Base-by-base conservation (phyloP, 1,139 yeast genomes). In the Neolecta irregularis region DNA sequence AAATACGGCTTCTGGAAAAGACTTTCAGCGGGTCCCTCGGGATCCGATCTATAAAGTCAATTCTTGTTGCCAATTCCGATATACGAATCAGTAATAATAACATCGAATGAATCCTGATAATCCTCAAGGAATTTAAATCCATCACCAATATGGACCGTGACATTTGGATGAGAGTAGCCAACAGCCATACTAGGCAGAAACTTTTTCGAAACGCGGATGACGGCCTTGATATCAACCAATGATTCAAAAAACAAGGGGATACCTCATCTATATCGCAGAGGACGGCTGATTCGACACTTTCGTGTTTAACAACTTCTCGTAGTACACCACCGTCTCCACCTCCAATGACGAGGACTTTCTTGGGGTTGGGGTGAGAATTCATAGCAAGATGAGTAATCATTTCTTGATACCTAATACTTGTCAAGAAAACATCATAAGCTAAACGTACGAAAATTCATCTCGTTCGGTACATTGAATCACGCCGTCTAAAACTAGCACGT, bases 21-120 rank as follows among this genome's bases (percentile, higher is more conserved):
- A 32, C 81, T 80, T 50, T 75, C 93, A 2, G 98, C 98, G 6
- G 98, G 98, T 1, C 98, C 98, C 51, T 88, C 96, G 2, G 96
- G 96, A 55, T 88, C 98, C 7, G 93, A 78, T n/a, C n/a, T n/a
- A n/a, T n/a, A n/a, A n/a, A n/a, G n/a, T n/a, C n/a, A n/a, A n/a
- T n/a, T n/a, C n/a, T n/a, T n/a, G n/a, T n/a, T n/a, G n/a, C n/a
- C n/a, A n/a, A n/a, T n/a, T n/a, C n/a, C n/a, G n/a, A n/a, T n/a
- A n/a, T n/a, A n/a, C 6, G 94, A 79, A 56, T 88, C 98, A 24
- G 95, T 83, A 48, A 88, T 83, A 46, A 88, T 83, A 33, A 85
- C 76, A 55, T 88, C 96, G 53, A 65, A 85, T 47, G 67, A 65
- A 41, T 57, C 55, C 49, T 60, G 53, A 46, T 62, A 60, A 33